A percentile compares a stretch with the other conserved stretches of the same genome.
Evolutionary conservation across 1,284 basidiomycete genomes (phyloP).

Genomic region (Microbotryum scabiosae): DNA sequence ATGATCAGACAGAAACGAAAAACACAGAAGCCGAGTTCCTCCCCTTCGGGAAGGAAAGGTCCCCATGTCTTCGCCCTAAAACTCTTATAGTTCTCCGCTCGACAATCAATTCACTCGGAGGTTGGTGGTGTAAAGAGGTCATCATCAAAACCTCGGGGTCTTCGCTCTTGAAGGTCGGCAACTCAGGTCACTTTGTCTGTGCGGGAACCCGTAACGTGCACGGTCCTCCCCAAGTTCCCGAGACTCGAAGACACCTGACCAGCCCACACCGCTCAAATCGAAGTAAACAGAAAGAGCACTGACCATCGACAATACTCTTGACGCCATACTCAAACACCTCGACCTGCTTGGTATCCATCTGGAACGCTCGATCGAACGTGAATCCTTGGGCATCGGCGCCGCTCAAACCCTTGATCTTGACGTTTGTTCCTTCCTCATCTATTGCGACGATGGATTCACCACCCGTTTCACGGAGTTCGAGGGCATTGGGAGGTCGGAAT

Average conservation of each 20-base stretch:
- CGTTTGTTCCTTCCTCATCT: conserved; percentile 66
- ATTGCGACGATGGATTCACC: conserved; percentile 88
- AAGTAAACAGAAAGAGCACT: not conserved
- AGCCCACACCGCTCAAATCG: not conserved
- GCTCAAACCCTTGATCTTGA: conserved; percentile 52
- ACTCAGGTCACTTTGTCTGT: no score
- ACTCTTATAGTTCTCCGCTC: not conserved
- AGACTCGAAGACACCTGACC: not conserved
- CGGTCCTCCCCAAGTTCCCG: no score
- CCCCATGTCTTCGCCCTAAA: no score
- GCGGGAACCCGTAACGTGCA: no score
- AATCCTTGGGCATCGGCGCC: conserved; percentile 61
- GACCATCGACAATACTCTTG: conserved; percentile 57
- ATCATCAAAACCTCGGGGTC: not conserved
- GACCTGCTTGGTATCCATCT: conserved; percentile 80
- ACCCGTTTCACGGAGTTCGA: conserved; percentile 73
- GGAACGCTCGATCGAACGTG: conserved; percentile 94
- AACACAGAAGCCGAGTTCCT: no score
- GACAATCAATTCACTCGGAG: conserved; percentile 40
- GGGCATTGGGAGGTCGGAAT: conserved; percentile 89
- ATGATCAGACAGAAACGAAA: no score
- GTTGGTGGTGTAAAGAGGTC: conserved; percentile 1
- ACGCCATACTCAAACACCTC: conserved; percentile 99
- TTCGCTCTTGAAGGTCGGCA: no score
- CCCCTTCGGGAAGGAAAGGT: no score